phyloP scores from a whole-genome alignment of 345 rosid species.

The Melastoma malabathricum region DNA sequence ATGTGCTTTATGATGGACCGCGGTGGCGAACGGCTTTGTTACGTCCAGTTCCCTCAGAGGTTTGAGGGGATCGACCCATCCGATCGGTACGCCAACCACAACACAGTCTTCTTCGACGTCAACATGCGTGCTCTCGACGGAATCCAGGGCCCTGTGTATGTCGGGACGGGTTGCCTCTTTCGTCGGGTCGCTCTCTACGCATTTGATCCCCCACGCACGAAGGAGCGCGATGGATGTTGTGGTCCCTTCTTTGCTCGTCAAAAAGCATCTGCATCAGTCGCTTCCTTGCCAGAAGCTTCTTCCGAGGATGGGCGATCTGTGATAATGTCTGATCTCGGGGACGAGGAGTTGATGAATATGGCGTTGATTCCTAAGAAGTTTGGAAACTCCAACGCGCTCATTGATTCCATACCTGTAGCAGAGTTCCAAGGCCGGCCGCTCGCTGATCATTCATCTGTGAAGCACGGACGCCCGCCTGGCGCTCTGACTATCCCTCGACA shows the following conservation, averaged over 20 bases:
- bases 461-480: constrained; percentile 57
- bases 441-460: constrained; percentile 29
- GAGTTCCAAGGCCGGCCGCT: constrained; percentile 62
- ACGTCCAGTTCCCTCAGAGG: constrained; percentile 79
- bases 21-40: constrained; percentile 44
- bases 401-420: constrained; percentile 40
- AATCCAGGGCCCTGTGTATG: constrained; percentile 78
- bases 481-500: constrained; percentile 34
- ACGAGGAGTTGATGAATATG: constrained; percentile 24
- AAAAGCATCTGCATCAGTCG: constrained; percentile 27
- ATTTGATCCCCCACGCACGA: constrained; percentile 41
- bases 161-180: constrained; percentile 83
- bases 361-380: constrained; percentile 51
- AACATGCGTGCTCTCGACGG: constrained; percentile 80
- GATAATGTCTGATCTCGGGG: constrained; percentile 14
- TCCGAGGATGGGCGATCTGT: constrained; percentile 14
- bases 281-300: constrained; percentile 30
- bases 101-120: constrained; percentile 73
- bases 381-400: constrained; percentile 51
- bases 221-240: constrained; percentile 23
- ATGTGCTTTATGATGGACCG: constrained; percentile 87
- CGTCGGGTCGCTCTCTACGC: constrained; percentile 73
- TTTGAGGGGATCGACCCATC: constrained; percentile 81
- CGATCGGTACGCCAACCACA: constrained; percentile 78
- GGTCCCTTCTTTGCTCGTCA: constrained; percentile 32